Evolutionary conservation across 441 rosid genomes (phyloP).

Genomic region (Oxalis stricta): DNA sequence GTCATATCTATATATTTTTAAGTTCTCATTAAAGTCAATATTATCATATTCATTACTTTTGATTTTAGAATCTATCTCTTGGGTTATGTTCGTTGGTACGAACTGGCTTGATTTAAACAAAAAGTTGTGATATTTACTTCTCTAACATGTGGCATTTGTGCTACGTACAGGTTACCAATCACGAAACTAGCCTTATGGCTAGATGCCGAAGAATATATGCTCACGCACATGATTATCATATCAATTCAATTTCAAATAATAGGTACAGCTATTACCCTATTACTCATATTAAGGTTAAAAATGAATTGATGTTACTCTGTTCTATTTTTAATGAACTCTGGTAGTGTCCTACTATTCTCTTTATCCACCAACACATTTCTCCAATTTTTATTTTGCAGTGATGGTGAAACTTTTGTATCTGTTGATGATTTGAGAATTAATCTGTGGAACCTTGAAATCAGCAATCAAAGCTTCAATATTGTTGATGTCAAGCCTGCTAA

Average conservation of each 20-base stretch:
- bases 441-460: slow-evolving; percentile 94
- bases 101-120: neutral
- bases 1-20: slow-evolving; percentile 10
- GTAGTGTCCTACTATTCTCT: neutral
- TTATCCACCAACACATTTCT: neutral
- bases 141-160: slow-evolving; percentile 2
- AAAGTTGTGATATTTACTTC: neutral
- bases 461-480: slow-evolving; percentile 91
- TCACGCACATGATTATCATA: slow-evolving; percentile 98
- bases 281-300: neutral
- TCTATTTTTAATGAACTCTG: slow-evolving; percentile 1
- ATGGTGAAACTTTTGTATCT: slow-evolving; percentile 94
- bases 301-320: neutral
- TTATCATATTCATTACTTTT: neutral
- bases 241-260: slow-evolving; percentile 92
- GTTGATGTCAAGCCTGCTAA: slow-evolving; percentile 93
- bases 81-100: neutral
- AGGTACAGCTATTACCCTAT: slow-evolving; percentile 32
- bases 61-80: neutral
- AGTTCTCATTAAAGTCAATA: neutral
- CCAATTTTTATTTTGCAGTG: slow-evolving; percentile 30
- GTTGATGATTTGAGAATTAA: slow-evolving; percentile 94
- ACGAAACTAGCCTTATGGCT: slow-evolving; percentile 76
- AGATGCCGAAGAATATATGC: slow-evolving; percentile 91
- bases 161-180: slow-evolving; percentile 52